A percentile compares a stretch with the other conserved stretches of the same genome.
These are phyloP conservation scores for Ustilago xerochloae DNA, from an alignment of 1,284 basidiomycete species.

Conservation along the genomic window DNA sequence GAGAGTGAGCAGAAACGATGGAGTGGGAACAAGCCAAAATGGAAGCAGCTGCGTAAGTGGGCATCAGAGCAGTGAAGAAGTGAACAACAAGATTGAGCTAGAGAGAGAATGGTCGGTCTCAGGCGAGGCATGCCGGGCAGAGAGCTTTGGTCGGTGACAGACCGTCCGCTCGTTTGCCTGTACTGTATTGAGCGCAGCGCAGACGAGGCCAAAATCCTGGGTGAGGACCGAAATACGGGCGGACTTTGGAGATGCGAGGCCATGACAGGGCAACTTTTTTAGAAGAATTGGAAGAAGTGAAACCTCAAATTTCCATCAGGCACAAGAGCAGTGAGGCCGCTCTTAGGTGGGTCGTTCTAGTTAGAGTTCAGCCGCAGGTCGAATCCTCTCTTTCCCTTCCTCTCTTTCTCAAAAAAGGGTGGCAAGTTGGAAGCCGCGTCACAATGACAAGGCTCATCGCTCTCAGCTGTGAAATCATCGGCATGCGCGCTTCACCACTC, in stretches of 20 bases:
- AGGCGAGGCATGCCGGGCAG: neutral
- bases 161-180: neutral
- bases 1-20: neutral
- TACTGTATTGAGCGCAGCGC: neutral
- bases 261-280: conserved; percentile 34
- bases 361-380: conserved; percentile 1
- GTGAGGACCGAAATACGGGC: neutral
- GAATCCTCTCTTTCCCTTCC: neutral
- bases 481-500: no score
- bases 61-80: conserved; percentile 3
- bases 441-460: neutral
- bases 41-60: conserved; percentile 1
- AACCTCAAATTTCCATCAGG: neutral
- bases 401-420: neutral
- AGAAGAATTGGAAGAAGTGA: conserved; percentile 36
- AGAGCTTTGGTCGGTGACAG: no score
- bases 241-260: conserved; percentile 7
- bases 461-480: neutral
- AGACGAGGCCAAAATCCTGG: neutral
- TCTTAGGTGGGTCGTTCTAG: neutral
- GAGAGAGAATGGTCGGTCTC: neutral
- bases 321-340: neutral
- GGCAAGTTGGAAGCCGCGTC: neutral
- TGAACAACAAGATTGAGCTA: neutral
- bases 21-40: no score